These are phyloP conservation scores for Saccharomycopsis sp. DNA, from an alignment of 805 yeast species.

Conservation along the genomic window DNA sequence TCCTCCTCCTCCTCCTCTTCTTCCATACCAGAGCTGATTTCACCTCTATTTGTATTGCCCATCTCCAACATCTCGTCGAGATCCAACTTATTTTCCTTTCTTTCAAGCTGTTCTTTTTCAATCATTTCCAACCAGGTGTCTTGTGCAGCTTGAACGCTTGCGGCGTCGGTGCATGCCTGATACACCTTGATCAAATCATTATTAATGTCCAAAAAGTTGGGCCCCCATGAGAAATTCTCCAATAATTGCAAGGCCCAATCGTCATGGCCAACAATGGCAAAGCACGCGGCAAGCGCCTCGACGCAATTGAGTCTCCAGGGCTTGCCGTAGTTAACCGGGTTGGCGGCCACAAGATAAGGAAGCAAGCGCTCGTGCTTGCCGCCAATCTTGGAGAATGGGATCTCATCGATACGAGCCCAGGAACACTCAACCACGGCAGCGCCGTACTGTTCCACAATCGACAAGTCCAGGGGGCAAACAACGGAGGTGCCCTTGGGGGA, in stretches of 20 bases:
- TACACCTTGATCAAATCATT: conserved; percentile 68
- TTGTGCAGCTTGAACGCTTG: conserved; percentile 63
- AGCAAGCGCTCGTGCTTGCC: conserved; percentile 79
- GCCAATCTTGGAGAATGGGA: conserved; percentile 90
- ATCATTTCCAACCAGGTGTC: conserved; percentile 60
- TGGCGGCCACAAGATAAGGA: conserved; percentile 92
- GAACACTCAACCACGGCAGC: conserved; percentile 99
- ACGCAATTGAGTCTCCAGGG: conserved; percentile 96
- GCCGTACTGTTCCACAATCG: conserved; percentile 68
- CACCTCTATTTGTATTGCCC: conserved; percentile 72
- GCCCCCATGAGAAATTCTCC: conserved; percentile 87
- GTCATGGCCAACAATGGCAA: conserved; percentile 82
- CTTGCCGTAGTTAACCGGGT: conserved; percentile 92
- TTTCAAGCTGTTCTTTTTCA: conserved; percentile 55
- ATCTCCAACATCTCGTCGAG: conserved; percentile 47
- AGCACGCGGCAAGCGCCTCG: conserved; percentile 95
- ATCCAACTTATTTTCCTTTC: conserved; percentile 52
- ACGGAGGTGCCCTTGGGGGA: conserved; percentile 88
- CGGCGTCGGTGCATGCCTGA: conserved; percentile 72
- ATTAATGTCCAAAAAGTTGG: conserved; percentile 75
- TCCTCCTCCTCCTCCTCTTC: conserved; percentile 19
- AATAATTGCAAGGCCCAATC: conserved; percentile 83
- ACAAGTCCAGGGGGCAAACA: conserved; percentile 81
- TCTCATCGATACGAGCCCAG: conserved; percentile 96
- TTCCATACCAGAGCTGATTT: conserved; percentile 22